phyloP scores from a whole-genome alignment of 2,329 filamentous ascomycete genomes.

The Venturia pyrina region DNA sequence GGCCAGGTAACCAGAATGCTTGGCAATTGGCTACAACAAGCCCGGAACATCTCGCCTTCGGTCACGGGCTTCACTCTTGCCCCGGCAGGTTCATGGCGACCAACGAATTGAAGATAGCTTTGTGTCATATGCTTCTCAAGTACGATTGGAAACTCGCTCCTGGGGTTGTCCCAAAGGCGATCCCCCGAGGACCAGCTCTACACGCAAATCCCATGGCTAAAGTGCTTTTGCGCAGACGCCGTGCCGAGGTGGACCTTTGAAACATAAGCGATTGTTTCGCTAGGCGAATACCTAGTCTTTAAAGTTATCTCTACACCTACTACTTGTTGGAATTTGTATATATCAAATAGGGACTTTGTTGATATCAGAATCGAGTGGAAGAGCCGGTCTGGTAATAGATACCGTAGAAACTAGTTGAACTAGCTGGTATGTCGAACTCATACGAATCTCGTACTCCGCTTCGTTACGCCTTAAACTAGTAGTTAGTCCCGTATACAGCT shows the following conservation, averaged over 20 bases:
- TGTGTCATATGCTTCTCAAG: not conserved
- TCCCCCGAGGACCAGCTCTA: not conserved
- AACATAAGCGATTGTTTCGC: not conserved
- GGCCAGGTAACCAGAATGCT: not conserved
- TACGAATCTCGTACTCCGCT: too few species aligned
- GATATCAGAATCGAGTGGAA: too few species aligned
- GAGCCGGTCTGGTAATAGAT: too few species aligned
- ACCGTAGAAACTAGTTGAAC: too few species aligned
- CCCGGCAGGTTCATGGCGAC: not conserved
- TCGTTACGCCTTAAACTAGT: too few species aligned
- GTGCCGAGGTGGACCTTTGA: not conserved
- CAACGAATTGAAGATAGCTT: not conserved
- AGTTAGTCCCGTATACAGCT: too few species aligned
- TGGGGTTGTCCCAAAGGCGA: not conserved
- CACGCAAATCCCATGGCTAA: not conserved
- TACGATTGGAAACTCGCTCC: slow-evolving; percentile 2
- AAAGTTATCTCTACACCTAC: too few species aligned
- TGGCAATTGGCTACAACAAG: not conserved
- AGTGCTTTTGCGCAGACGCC: not conserved
- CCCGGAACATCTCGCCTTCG: not conserved
- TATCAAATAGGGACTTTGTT: too few species aligned
- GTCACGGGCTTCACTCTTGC: not conserved
- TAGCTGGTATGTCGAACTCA: too few species aligned
- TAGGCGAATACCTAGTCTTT: not conserved
- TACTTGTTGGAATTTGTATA: too few species aligned